Base-by-base conservation (phyloP, 2,329 filamentous ascomycete species). In the Tolypocladium nubicola region DNA sequence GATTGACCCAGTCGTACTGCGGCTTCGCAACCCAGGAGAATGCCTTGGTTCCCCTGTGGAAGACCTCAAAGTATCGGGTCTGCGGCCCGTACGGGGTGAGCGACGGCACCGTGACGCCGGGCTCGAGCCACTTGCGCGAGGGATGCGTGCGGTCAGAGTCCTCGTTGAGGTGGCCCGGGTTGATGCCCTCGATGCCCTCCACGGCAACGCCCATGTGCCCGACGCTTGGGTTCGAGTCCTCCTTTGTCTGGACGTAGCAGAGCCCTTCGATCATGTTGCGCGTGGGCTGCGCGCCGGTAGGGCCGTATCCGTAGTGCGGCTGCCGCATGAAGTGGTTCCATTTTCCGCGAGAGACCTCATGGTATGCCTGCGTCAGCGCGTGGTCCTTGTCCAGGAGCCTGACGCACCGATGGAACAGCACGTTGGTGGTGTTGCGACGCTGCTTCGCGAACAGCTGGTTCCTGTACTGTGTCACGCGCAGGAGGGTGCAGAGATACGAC, bases 241-340 rank as follows among this genome's bases (percentile, higher is more conserved):
- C 79, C 23, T 70, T 67, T 0, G 72, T 70, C 61, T 81, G 77
- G 1, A 82, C 76, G 61, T 80, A 84, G 52, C 76, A 79, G 11
- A 80, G 71, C 9, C 84, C 82, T 3, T 74, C 68, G 30, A 77
- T 73, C 66, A 83, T 79, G 62, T 81, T 84, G 5, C 79, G 73
- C 2, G 83, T 74, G 2, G 80, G 78, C 21, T 61, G 59, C 2
- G 58, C 60, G 1, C 63, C 61, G 8, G 55, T 60, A 23, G 59
- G 58, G 5, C 59, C 60, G 9, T 79, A 80, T 61, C 85, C 68
- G 50, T 75, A 76, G 61, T 76, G 75, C 1, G 72, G 68, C 62
- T 77, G 80, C 26, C 77, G 72, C 65, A 83, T 71, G 59, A 83
- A 80, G 64, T 81, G 72, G 60, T 77, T 76, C 81, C 81, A 83